Percentiles rank a stretch among this genome's conserved stretches.
Evolutionary conservation across 2,329 filamentous ascomycete genomes (phyloP).

Genomic region (Coleophoma cylindrospora): DNA sequence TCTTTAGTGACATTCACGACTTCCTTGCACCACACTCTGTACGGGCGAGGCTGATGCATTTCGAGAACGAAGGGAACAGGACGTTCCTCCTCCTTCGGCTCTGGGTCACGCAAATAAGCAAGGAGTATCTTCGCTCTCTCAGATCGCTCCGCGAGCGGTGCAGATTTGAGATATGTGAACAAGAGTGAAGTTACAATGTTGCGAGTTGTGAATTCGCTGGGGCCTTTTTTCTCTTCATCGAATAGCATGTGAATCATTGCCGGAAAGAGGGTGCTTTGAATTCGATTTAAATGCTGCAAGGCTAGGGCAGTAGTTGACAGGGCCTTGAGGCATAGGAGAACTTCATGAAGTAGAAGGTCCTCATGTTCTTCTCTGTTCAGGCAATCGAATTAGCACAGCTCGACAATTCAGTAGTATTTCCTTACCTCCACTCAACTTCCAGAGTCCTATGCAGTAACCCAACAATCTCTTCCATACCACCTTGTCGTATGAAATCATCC

Average conservation of each 20-base stretch:
- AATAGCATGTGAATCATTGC: constrained; percentile 85
- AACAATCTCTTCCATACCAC: constrained; percentile 90
- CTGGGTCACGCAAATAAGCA: constrained; percentile 73
- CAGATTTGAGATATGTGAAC: constrained; percentile 78
- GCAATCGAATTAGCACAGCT: constrained; percentile 16
- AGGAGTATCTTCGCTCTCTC: constrained; percentile 70
- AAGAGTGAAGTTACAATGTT: constrained; percentile 85
- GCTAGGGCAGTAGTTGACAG: constrained; percentile 88
- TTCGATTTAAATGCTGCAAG: constrained; percentile 72
- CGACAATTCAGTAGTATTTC: constrained; percentile 11
- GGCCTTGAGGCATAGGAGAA: constrained; percentile 87
- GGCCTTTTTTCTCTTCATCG: constrained; percentile 96
- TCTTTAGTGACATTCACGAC: constrained; percentile 91
- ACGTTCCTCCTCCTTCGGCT: constrained; percentile 67
- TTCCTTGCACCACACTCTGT: constrained; percentile 92
- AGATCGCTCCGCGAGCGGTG: constrained; percentile 55
- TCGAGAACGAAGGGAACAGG: constrained; percentile 83
- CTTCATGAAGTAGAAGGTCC: constrained; percentile 86
- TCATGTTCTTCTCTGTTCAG: constrained; percentile 81
- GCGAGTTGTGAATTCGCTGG: constrained; percentile 91
- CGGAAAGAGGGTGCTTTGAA: constrained; percentile 79
- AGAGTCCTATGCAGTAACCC: constrained; percentile 85
- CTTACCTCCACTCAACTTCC: constrained; percentile 91
- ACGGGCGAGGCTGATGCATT: constrained; percentile 83
- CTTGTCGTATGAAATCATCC: constrained; percentile 81